Percentiles rank a stretch among this genome's conserved stretches.
Evolutionary conservation across 345 rosid species (phyloP).

Genomic region (Aquilaria yunnanensis): DNA sequence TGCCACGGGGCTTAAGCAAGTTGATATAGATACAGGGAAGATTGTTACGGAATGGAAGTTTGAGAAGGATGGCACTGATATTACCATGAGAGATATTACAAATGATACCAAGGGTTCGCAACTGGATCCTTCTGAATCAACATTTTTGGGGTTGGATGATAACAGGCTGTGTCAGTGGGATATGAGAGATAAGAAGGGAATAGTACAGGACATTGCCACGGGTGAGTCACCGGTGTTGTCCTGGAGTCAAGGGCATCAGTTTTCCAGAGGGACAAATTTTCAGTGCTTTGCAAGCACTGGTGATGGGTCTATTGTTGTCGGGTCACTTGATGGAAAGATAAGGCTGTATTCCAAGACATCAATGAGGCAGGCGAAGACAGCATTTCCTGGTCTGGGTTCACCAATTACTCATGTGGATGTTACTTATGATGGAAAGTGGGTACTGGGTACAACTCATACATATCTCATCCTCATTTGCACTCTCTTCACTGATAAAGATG

Average conservation of each 20-base stretch:
- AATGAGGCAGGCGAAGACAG: constrained; percentile 91
- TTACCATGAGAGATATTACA: constrained; percentile 76
- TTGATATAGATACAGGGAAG: constrained; percentile 85
- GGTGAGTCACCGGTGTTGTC: constrained; percentile 63
- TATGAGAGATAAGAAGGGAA: constrained; percentile 80
- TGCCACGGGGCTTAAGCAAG: constrained; percentile 64
- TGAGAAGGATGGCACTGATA: constrained; percentile 79
- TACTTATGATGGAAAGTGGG: constrained; percentile 93
- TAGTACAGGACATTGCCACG: constrained; percentile 59
- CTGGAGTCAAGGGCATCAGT: constrained; percentile 94
- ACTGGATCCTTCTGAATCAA: constrained; percentile 89
- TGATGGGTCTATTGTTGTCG: constrained; percentile 88
- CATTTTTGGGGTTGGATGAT: constrained; percentile 89
- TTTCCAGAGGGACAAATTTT: constrained; percentile 89
- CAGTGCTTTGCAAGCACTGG: constrained; percentile 95
- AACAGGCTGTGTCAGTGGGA: constrained; percentile 97
- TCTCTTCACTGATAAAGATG: constrained; percentile 86
- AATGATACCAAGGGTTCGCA: constrained; percentile 88
- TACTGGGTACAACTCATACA: constrained; percentile 84
- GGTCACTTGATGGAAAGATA: constrained; percentile 91
- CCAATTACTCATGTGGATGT: constrained; percentile 88
- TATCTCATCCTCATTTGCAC: constrained; percentile 84
- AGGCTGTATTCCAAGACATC: constrained; percentile 79
- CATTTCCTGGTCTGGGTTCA: constrained; percentile 95
- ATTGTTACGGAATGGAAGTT: constrained; percentile 88